Evolutionary conservation across 2,329 filamentous ascomycete species (phyloP).

Genomic region (Cercospora sesami): DNA sequence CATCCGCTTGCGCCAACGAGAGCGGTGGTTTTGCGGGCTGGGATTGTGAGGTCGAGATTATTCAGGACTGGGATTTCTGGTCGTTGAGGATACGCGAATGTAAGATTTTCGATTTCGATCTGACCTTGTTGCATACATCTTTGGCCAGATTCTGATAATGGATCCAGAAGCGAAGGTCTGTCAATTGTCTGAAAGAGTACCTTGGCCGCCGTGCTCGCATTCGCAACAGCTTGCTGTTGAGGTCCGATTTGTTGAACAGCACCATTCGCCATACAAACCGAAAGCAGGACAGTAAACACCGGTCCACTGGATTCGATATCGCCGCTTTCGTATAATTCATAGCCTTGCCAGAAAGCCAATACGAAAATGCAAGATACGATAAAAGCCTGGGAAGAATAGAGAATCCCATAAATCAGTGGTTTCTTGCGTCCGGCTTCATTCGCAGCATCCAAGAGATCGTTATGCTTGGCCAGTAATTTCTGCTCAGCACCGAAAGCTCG

Average conservation of each 20-base stretch:
- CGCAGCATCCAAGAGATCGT: slow-evolving; percentile 45
- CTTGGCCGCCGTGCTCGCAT: slow-evolving; percentile 43
- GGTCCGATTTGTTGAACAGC: slow-evolving; percentile 44
- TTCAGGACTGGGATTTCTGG: slow-evolving; percentile 41
- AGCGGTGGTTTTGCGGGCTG: slow-evolving; percentile 49
- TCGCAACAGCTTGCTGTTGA: slow-evolving; percentile 44
- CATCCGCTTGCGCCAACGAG: slow-evolving; percentile 42
- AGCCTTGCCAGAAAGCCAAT: slow-evolving; percentile 48
- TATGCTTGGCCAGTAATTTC: slow-evolving; percentile 48
- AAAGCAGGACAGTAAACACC: slow-evolving; percentile 35
- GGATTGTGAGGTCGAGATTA: slow-evolving; percentile 38
- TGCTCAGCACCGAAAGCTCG: not conserved
- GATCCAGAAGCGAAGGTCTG: slow-evolving; percentile 42
- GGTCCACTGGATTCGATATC: slow-evolving; percentile 37
- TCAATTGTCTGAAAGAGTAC: slow-evolving; percentile 47
- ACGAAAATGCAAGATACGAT: slow-evolving; percentile 42
- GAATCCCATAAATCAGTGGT: slow-evolving; percentile 43
- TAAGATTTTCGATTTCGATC: slow-evolving; percentile 63
- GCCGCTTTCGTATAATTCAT: slow-evolving; percentile 37
- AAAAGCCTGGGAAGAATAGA: slow-evolving; percentile 47
- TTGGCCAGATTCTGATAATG: slow-evolving; percentile 32
- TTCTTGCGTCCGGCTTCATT: slow-evolving; percentile 48
- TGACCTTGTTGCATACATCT: slow-evolving; percentile 40
- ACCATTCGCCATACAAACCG: slow-evolving; percentile 27
- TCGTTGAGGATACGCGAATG: slow-evolving; percentile 67